Conservation (phyloP, 225 moss, liverwort and hornwort genomes). For the Polytrichum commune region DNA sequence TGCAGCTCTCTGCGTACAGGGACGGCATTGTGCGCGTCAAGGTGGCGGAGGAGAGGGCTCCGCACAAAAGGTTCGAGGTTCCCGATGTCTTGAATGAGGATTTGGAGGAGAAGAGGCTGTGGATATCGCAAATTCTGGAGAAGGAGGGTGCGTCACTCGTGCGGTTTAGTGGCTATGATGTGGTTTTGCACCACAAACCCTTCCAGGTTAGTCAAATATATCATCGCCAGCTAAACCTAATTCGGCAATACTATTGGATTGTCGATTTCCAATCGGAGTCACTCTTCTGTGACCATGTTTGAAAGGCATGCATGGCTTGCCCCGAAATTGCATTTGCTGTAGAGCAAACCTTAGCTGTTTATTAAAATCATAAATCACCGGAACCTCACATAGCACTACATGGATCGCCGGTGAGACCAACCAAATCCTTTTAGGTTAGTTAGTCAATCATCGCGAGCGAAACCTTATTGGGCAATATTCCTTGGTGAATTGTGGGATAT, state of each 20-base stretch:
- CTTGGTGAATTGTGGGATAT: too few relatives aligned
- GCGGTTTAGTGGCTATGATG: constrained; percentile 65
- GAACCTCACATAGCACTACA: background rate
- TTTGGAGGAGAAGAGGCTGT: constrained; percentile 64
- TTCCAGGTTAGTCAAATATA: constrained; percentile 53
- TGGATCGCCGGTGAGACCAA: too few relatives aligned
- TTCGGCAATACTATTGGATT: background rate
- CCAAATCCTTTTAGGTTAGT: too few relatives aligned
- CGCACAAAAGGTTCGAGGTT: constrained; percentile 75
- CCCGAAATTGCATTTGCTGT: too few relatives aligned
- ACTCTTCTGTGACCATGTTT: background rate
- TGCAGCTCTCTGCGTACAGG: constrained; percentile 75
- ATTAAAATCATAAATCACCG: too few relatives aligned
- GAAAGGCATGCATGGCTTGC: too few relatives aligned
- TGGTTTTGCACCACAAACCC: constrained; percentile 70
- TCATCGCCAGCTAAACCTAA: background rate
- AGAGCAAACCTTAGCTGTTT: too few relatives aligned
- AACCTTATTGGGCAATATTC: too few relatives aligned
- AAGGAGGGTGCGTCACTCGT: constrained; percentile 63
- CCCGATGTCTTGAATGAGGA: constrained; percentile 74
- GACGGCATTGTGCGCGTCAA: constrained; percentile 79
- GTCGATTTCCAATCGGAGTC: background rate
- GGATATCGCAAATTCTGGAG: constrained; percentile 51
- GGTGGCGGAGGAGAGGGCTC: constrained; percentile 68
- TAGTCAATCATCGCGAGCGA: too few relatives aligned